Conservation (phyloP, 2,329 filamentous ascomycete species). For the Apiospora rasikravindrae region DNA sequence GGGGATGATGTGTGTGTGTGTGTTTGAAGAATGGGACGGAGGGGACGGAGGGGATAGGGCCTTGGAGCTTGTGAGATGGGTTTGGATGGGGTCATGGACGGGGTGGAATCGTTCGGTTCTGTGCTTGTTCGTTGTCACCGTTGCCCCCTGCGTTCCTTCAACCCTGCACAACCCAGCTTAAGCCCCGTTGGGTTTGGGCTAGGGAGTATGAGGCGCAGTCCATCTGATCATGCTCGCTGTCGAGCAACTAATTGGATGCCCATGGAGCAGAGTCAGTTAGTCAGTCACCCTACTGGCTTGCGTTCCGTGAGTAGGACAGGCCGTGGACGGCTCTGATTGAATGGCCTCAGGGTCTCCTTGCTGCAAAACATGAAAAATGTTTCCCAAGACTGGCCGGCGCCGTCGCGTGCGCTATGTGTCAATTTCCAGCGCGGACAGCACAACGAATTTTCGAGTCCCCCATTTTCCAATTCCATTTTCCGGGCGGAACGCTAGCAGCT, state of each 20-base stretch:
- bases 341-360: not conserved
- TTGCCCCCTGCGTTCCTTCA: slow-evolving; percentile 12
- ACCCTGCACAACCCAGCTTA: slow-evolving; percentile 10
- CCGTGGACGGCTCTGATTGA: not conserved
- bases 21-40: slow-evolving; percentile 8
- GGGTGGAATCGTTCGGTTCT: slow-evolving; percentile 13
- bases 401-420: not conserved
- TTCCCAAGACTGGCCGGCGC: not conserved
- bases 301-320: not conserved
- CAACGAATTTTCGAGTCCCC: slow-evolving; percentile 8
- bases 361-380: not conserved
- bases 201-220: slow-evolving; percentile 6
- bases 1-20: slow-evolving; percentile 2
- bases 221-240: slow-evolving; percentile 13
- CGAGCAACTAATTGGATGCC: not conserved
- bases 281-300: not conserved
- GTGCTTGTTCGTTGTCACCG: slow-evolving; percentile 15
- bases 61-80: slow-evolving; percentile 7
- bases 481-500: slow-evolving; percentile 6
- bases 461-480: not conserved
- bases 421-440: slow-evolving; percentile 9
- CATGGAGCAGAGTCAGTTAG: not conserved
- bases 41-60: not conserved
- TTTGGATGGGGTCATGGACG: slow-evolving; percentile 15
- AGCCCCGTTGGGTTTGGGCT: slow-evolving; percentile 13